These are phyloP conservation scores for Fusarium domesticum DNA, from an alignment of 2,329 filamentous ascomycete species.

Conservation along the genomic window DNA sequence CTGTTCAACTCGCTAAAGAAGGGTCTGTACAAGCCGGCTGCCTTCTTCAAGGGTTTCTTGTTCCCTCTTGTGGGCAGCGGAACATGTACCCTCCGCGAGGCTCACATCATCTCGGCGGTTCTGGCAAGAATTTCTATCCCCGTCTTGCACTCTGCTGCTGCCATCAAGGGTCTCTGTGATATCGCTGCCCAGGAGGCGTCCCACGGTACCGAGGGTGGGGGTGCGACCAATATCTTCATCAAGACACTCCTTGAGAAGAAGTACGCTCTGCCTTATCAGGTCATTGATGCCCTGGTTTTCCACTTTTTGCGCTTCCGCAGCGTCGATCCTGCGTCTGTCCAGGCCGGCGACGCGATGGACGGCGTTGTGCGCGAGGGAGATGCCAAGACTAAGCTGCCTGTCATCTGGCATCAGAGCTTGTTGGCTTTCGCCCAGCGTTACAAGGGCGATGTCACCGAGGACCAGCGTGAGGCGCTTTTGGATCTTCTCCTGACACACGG, in stretches of 20 bases:
- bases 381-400: conserved; percentile 66
- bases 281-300: conserved; percentile 91
- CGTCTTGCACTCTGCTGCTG: conserved; percentile 87
- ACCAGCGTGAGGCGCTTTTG: conserved; percentile 85
- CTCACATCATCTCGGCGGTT: conserved; percentile 85
- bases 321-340: conserved; percentile 57
- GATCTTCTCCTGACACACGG: conserved; percentile 83
- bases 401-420: conserved; percentile 94
- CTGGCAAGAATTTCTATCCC: conserved; percentile 82
- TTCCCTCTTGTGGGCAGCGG: conserved; percentile 84
- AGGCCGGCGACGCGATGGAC: conserved; percentile 53
- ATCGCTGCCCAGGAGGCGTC: conserved; percentile 89
- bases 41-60: conserved; percentile 94
- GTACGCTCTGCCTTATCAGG: conserved; percentile 91
- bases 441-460: conserved; percentile 92
- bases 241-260: conserved; percentile 92
- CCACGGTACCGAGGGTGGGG: conserved; percentile 78
- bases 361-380: conserved; percentile 45
- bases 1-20: conserved; percentile 93
- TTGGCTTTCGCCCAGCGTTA: conserved; percentile 92
- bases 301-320: conserved; percentile 90
- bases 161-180: conserved; percentile 87
- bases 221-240: conserved; percentile 93
- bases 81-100: conserved; percentile 89
- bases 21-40: conserved; percentile 85